phyloP scores from a whole-genome alignment of 352 stramenopile species.

The Phytophthora ramorum region DNA sequence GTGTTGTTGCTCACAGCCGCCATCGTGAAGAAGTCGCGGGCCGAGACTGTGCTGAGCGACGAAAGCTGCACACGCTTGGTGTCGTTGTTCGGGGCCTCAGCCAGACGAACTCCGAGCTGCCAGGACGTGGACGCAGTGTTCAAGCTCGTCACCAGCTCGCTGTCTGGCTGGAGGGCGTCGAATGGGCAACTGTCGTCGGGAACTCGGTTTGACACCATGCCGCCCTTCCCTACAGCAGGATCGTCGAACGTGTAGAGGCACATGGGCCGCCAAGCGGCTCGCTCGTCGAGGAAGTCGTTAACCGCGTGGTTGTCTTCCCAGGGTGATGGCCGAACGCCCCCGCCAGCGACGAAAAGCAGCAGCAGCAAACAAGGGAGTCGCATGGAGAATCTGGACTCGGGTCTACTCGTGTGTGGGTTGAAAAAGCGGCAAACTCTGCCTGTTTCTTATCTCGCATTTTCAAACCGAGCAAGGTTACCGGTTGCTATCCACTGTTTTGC shows the following conservation, averaged over 20 bases:
- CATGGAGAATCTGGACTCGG: background rate
- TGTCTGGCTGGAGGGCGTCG: constrained; percentile 62
- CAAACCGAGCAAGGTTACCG: background rate
- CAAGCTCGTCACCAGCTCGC: constrained; percentile 52
- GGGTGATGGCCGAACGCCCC: background rate
- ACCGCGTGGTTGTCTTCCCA: constrained; percentile 10
- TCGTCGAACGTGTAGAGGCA: constrained; percentile 49
- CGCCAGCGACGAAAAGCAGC: constrained; percentile 7
- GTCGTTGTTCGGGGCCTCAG: constrained; percentile 34
- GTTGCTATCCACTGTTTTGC: background rate
- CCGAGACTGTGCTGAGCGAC: constrained; percentile 53
- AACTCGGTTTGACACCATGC: constrained; percentile 22
- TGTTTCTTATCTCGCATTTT: constrained; percentile 27
- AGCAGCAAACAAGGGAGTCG: constrained; percentile 5
- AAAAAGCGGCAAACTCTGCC: background rate
- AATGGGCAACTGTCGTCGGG: constrained; percentile 54
- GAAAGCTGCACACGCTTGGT: constrained; percentile 55
- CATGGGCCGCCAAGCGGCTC: constrained; percentile 33
- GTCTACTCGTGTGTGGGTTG: background rate
- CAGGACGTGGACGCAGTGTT: constrained; percentile 31
- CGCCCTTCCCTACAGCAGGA: constrained; percentile 13
- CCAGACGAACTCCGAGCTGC: constrained; percentile 58
- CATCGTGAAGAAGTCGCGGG: constrained; percentile 57
- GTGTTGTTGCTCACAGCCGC: constrained; percentile 34
- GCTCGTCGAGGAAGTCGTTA: constrained; percentile 31